These are phyloP conservation scores for Rhizophagus prolifer DNA, from an alignment of 192 early-diverging fungal species.

Conservation along the genomic window DNA sequence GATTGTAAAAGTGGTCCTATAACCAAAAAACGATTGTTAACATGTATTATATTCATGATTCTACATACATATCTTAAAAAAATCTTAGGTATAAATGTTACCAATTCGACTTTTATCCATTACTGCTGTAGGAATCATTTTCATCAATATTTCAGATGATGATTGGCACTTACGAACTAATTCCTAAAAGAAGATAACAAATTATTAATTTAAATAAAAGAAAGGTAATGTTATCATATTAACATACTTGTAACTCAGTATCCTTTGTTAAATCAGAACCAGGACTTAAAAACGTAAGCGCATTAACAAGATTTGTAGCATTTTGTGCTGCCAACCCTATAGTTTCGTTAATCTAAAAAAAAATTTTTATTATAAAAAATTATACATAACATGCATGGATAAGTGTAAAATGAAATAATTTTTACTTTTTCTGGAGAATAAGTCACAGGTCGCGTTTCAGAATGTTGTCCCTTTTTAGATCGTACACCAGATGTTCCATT, in stretches of 20 bases:
- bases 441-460: neutral
- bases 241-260: conserved; percentile 13
- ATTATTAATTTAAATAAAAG: neutral
- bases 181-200: neutral
- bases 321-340: conserved; percentile 20
- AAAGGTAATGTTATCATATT: neutral
- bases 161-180: neutral
- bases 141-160: conserved; percentile 11
- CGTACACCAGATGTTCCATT: neutral
- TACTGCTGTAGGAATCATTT: conserved; percentile 3
- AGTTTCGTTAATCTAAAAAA: conserved; percentile 16
- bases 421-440: conserved; percentile 9
- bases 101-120: neutral
- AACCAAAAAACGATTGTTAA: neutral
- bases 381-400: too few species aligned
- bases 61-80: neutral
- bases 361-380: neutral
- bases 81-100: neutral
- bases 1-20: conserved; percentile 14
- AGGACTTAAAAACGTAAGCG: neutral
- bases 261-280: neutral
- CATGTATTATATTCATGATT: neutral
- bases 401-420: neutral
- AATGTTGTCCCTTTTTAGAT: neutral
- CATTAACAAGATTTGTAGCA: conserved; percentile 21